A percentile compares a stretch with the other conserved stretches of the same genome.
phyloP scores from a whole-genome alignment of 306 rosid species.

The Chamaecrista fasciculata region DNA sequence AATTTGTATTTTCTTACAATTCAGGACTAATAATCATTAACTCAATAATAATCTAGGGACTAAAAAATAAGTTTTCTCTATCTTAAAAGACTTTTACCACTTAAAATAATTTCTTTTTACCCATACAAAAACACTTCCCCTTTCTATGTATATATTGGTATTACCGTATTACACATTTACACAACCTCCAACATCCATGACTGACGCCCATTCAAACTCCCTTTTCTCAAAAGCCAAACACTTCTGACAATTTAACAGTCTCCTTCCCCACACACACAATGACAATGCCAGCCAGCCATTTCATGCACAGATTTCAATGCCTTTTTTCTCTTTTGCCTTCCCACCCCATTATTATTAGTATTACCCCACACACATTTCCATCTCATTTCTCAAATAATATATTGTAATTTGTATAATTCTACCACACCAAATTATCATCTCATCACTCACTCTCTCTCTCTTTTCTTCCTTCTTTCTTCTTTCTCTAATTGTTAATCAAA shows the following conservation, averaged over 20 bases:
- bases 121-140: no score
- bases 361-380: constrained; percentile 16
- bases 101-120: no score
- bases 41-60: no score
- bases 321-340: constrained; percentile 31
- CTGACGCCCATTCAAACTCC: constrained; percentile 74
- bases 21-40: no score
- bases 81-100: no score
- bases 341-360: constrained; percentile 34
- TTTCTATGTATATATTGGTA: constrained; percentile 38
- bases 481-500: no score
- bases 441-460: constrained; percentile 28
- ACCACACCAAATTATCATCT: constrained; percentile 27
- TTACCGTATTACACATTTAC: no score
- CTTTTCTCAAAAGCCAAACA: constrained; percentile 51
- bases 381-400: no score
- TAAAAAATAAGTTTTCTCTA: no score
- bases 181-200: constrained; percentile 45
- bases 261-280: constrained; percentile 44
- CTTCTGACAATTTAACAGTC: constrained; percentile 62
- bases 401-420: no score
- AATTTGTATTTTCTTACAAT: no score
- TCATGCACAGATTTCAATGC: constrained; percentile 55
- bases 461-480: constrained; percentile 29
- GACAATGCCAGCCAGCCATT: no score